Percentiles rank a stretch among this genome's conserved stretches.
Conservation (phyloP, 495 filamentous ascomycete genomes). For the Neurospora sp. region DNA sequence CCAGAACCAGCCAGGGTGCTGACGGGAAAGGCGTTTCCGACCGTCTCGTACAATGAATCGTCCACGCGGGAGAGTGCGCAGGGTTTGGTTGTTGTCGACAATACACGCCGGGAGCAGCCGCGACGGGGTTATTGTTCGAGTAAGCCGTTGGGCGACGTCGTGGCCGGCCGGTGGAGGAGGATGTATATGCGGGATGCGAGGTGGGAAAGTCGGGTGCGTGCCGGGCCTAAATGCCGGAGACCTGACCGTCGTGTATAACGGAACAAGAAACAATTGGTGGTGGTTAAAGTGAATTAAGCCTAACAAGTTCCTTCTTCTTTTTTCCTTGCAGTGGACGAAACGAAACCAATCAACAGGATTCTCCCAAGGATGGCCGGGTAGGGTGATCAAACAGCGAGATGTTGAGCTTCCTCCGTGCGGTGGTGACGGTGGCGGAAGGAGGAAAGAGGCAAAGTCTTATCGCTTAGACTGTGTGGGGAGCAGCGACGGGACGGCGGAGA, state of each 20-base stretch:
- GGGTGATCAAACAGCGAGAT: slow-evolving; percentile 19
- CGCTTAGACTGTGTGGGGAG: not conserved
- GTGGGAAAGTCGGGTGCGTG: slow-evolving; percentile 5
- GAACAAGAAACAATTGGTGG: slow-evolving; percentile 19
- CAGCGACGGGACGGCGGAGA: not conserved
- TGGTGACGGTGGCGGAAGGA: not conserved
- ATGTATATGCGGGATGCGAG: slow-evolving; percentile 2
- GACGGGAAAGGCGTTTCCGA: not conserved
- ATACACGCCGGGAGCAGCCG: slow-evolving; percentile 5
- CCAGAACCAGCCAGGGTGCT: not conserved
- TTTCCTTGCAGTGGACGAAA: slow-evolving; percentile 15
- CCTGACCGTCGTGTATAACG: slow-evolving; percentile 1
- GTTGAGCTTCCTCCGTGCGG: not conserved
- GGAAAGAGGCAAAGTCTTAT: not conserved
- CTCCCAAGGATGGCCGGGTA: slow-evolving; percentile 20
- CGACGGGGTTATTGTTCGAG: not conserved
- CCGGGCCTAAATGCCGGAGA: slow-evolving; percentile 12
- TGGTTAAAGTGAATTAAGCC: slow-evolving; percentile 31
- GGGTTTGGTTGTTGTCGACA: slow-evolving; percentile 12
- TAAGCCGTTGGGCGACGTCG: not conserved
- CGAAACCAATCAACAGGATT: slow-evolving; percentile 30
- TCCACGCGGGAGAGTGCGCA: slow-evolving; percentile 11
- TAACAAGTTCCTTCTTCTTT: not conserved
- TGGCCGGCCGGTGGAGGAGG: not conserved
- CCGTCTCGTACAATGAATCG: slow-evolving; percentile 13